Conservation (phyloP, 306 rosid genomes). For the Hippophae rhamnoides region DNA sequence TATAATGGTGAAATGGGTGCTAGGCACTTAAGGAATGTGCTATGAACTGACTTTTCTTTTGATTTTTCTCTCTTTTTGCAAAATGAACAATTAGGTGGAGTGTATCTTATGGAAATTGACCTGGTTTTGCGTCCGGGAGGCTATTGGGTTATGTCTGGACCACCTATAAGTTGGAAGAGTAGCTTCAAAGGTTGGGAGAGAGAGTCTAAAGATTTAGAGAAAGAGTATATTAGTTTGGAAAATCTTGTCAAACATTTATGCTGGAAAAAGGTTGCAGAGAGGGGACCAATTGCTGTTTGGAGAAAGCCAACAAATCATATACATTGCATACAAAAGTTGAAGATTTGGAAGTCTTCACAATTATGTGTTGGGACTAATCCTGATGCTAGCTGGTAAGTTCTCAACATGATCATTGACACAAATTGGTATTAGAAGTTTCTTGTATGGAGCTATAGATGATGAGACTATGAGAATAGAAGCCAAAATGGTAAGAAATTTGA, state of each 20-base stretch:
- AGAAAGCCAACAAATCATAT: slow-evolving; percentile 1
- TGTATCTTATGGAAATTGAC: slow-evolving; percentile 43
- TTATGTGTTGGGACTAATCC: slow-evolving; percentile 34
- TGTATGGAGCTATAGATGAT: no score
- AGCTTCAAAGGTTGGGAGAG: slow-evolving; percentile 32
- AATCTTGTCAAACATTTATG: slow-evolving; percentile 41
- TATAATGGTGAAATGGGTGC: background rate
- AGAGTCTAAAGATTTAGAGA: slow-evolving; percentile 28
- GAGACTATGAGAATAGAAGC: no score
- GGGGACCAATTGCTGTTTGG: background rate
- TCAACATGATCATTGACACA: no score
- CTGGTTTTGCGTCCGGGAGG: slow-evolving; percentile 51
- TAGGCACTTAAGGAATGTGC: background rate
- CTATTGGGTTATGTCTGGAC: slow-evolving; percentile 57
- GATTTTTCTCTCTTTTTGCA: slow-evolving; percentile 1
- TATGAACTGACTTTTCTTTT: background rate
- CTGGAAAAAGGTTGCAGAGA: slow-evolving; percentile 31
- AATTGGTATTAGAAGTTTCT: no score
- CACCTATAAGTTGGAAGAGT: slow-evolving; percentile 54
- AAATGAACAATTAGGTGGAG: slow-evolving; percentile 27
- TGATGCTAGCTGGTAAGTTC: slow-evolving; percentile 42
- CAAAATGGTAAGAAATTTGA: no score
- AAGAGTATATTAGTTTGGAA: slow-evolving; percentile 32
- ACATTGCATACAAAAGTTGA: slow-evolving; percentile 22
- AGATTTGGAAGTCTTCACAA: slow-evolving; percentile 23